A percentile compares a stretch with the other conserved stretches of the same genome.
Evolutionary conservation across 2,329 filamentous ascomycete species (phyloP).

Genomic region (Didymella sp.): DNA sequence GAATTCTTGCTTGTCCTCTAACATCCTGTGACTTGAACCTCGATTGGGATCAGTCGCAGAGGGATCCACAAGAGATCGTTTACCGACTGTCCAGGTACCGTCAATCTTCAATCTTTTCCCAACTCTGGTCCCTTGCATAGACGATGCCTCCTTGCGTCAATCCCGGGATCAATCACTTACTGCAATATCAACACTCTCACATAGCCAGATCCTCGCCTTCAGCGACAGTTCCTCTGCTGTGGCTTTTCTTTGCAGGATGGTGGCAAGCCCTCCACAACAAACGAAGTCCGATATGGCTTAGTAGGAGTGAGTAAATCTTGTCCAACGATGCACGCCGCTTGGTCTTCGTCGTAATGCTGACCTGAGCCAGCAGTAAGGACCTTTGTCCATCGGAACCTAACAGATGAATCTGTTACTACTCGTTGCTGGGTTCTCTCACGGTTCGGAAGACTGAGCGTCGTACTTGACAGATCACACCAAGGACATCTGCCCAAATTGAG

Average conservation of each 20-base stretch:
- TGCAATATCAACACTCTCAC: background rate
- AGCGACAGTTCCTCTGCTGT: background rate
- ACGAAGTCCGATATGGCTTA: background rate
- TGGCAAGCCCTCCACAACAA: background rate
- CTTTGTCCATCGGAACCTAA: background rate
- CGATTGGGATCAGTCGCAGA: background rate
- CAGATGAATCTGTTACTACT: background rate
- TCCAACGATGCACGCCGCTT: background rate
- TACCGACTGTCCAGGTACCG: too few relatives aligned
- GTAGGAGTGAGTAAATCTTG: conserved; percentile 1
- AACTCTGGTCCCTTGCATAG: background rate
- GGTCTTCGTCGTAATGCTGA: conserved; percentile 9
- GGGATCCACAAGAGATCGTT: background rate
- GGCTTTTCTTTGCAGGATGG: background rate
- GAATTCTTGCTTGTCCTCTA: background rate
- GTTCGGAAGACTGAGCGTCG: background rate
- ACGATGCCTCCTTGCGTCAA: background rate
- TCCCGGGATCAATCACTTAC: background rate
- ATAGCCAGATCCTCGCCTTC: background rate
- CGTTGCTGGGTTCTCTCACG: background rate
- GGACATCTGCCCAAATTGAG: background rate
- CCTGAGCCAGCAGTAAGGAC: background rate
- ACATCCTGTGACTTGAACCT: background rate
- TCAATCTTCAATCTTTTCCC: background rate
- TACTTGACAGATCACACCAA: background rate